Evolutionary conservation across 2,329 filamentous ascomycete species (phyloP), one percentile per base, ranked within the genome.

Genomic region (Spiromastix sp.): DNA sequence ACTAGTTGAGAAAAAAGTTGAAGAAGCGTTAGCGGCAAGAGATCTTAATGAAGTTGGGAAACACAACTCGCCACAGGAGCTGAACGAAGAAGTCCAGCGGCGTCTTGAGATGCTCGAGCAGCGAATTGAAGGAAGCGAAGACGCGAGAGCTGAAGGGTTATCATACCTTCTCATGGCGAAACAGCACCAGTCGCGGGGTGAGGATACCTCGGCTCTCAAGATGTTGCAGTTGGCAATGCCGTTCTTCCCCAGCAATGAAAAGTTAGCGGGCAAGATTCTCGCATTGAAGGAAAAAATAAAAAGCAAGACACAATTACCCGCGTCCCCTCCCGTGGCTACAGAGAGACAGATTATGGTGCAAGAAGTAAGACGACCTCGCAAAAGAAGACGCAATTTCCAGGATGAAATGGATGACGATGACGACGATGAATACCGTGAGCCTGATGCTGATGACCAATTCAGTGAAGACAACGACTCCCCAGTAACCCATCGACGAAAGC

Each of bases 1-100:
- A 25, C 78, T 95, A 63, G 85, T 96, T 1, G 84, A 94, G 58
- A 84, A 81, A 48, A 93, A 93, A 51, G 84, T 96, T 1, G 80
- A 81, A 40, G 86, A 94, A 61, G 86, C 91, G 22, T 67, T 96
- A 1, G 85, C 87, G 0, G 79, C 80, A n/a, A 75, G 81, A 35
- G 76, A 74, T 1, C 52, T 74, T 11, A 71, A 72, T 42, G 74
- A 79, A 60, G 71, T 40, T 54, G 65, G 39, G 43, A 63, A 27
- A 42, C 61, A 60, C 42, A 30, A 32, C 7, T 35, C 46, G 53
- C 60, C 39, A 37, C 68, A 55, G 3, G 71, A 76, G 24, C 70
- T 89, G 24, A 84, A 77, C 42, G 81, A 86, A 20, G 80, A 85
- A 17, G 74, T 95, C 15, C 83, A 91, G 48, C 76, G 71, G 38